Base-by-base conservation (phyloP, 2,329 filamentous ascomycete species). In the Sporothrix pallida region DNA sequence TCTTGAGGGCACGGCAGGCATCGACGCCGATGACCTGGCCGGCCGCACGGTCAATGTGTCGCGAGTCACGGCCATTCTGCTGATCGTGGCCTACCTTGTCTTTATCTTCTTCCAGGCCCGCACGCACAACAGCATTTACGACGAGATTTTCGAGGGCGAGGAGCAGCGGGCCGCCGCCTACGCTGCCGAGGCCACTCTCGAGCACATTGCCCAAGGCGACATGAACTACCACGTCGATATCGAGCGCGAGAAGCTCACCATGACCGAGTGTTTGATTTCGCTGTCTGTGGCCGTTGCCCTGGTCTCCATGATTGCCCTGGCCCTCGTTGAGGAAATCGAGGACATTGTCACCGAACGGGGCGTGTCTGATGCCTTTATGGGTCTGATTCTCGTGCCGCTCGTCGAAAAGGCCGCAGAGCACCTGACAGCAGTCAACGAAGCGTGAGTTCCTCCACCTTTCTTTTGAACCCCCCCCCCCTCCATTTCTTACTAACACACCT, bases 341-440 rank as follows among this genome's bases (percentile, higher is more conserved):
- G 84, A 82, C 78, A 88, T 89, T 4, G 86, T 88, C 52, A 77
- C 83, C 52, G 77, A 82, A 26, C 82, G 82, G 23, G 77, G 80
- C 73, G 81, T 89, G 17, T 86, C 85, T 0, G 86, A 88, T 72
- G 83, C 87, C 0, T 88, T 87, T 75, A 87, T 89, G 82, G 87
- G 93, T 78, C 84, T 97, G 52, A 95, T 96, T 76, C 86, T 97
- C 0, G 88, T 96, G 5, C 91, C 93, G 3, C 86, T 97, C 0
- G 93, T 96, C 6, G 94, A 97, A 80, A 97, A 97, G 82, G 91
- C 92, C 2, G 93, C 93, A 13, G 93, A 97, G 81, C 93, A 97
- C 81, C 84, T 97, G 65, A 95, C 92, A 1, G 92, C 93, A 58
- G 86, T 97, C 74, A 93, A 96, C 78, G 93, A 97, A 85, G 93